Base-by-base conservation (phyloP, 441 rosid species). In the Pelargonium fulgidum region DNA sequence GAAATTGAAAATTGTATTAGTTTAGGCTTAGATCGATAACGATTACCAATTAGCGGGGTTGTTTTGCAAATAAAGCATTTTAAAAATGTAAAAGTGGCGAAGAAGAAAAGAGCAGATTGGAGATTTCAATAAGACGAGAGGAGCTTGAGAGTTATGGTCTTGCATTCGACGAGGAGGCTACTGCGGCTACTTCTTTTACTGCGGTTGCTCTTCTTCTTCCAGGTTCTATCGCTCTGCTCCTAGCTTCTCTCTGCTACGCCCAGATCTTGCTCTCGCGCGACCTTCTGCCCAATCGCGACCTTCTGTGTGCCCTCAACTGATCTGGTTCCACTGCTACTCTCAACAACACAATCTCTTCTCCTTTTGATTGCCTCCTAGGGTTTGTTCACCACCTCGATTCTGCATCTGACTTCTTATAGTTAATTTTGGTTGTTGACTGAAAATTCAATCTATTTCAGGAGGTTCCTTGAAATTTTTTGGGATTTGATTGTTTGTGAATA, bases 361-460 rank as follows among this genome's bases (percentile, higher is more conserved):
- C n/a, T 48, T 13, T 33, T 33, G 39, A 33, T 33, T 33, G 7
- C 39, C 22, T 17, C 12, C 10, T 17, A n/a, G 11, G 62, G 62
- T 58, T 12, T 58, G 24, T 58, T 58, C 26, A 16, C 19, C 26
- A 17, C 10, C 16, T 58, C 17, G 62, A 6, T n/a, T 58, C 16
- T 58, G 62, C 12, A 16, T 58, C 26, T 58, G 12, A n/a, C 26
- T 58, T 5, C 2, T 7, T 4, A 19, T 58, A 1, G 6, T 58
- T 58, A 0, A 7, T 4, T 59, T 59, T 8, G 29, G 63, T 17
- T 17, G 9, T n/a, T 58, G 24, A 58, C 62, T 16, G 26, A 8
- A 58, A 17, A 13, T 58, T 4, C 26, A 19, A 20, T 16, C 63
- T 22, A 59, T 68, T 73, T 75, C 79, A 79, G 85, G 68, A 66